Evolutionary conservation across 2,329 filamentous ascomycete species (phyloP).

Genomic region (Epichloe baconii): DNA sequence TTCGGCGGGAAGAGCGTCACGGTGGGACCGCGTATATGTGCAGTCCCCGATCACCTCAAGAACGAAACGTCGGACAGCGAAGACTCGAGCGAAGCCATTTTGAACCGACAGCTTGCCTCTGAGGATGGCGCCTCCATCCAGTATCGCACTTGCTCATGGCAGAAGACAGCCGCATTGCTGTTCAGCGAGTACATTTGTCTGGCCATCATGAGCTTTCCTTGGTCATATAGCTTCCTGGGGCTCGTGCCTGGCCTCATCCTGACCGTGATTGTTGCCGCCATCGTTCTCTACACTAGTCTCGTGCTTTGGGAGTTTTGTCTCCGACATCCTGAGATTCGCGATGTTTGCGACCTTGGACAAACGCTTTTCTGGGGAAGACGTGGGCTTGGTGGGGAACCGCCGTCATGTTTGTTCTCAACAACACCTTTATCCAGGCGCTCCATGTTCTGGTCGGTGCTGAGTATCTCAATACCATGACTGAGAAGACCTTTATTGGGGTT

Average conservation of each 20-base stretch:
- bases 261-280: conserved; percentile 61
- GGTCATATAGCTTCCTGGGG: conserved; percentile 78
- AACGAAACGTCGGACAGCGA: conserved; percentile 27
- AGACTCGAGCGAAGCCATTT: conserved; percentile 34
- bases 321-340: conserved; percentile 77
- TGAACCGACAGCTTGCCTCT: conserved; percentile 57
- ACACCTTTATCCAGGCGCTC: conserved; percentile 75
- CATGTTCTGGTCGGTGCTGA: conserved; percentile 77
- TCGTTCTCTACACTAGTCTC: conserved; percentile 66
- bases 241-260: conserved; percentile 75
- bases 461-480: conserved; percentile 81
- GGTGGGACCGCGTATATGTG: conserved; percentile 39
- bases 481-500: conserved; percentile 46
- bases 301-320: conserved; percentile 73
- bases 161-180: conserved; percentile 81
- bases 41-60: conserved; percentile 25
- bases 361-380: conserved; percentile 78
- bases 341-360: conserved; percentile 92
- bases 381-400: conserved; percentile 60
- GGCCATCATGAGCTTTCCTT: conserved; percentile 88
- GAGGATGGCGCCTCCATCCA: conserved; percentile 73
- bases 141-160: conserved; percentile 89
- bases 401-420: conserved; percentile 86
- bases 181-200: conserved; percentile 95
- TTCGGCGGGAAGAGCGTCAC: conserved; percentile 27